These are phyloP conservation scores for Saturnispora sanitii DNA, from an alignment of 805 yeast genomes.

Conservation along the genomic window DNA sequence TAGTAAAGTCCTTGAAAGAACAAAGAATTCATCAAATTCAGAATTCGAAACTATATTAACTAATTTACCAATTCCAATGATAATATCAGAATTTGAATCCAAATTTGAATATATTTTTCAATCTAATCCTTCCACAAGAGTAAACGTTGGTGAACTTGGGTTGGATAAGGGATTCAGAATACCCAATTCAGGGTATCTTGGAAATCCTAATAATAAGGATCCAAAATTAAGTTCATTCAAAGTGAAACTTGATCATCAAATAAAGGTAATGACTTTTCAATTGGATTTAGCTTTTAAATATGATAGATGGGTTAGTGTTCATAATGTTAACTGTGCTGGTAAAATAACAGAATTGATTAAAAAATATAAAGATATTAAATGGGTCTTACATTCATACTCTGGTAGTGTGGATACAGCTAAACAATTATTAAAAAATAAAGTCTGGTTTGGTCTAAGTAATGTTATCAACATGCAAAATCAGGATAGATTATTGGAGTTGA, in stretches of 20 bases:
- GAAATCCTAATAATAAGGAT: conserved; percentile 15
- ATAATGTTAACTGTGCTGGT: conserved; percentile 78
- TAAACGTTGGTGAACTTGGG: conserved; percentile 81
- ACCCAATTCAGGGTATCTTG: conserved; percentile 50
- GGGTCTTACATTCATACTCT: conserved; percentile 76
- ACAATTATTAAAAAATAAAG: conserved; percentile 36
- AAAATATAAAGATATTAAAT: conserved; percentile 23
- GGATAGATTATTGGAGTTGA: conserved; percentile 9
- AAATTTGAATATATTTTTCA: conserved; percentile 26
- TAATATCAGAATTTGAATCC: conserved; percentile 28
- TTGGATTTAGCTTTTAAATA: conserved; percentile 40
- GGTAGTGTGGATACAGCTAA: conserved; percentile 68
- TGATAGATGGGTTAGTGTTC: conserved; percentile 37
- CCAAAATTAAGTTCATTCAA: conserved; percentile 26
- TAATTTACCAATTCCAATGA: conserved; percentile 53
- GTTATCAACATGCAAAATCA: conserved; percentile 18
- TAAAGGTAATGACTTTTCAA: conserved; percentile 38
- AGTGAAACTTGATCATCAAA: conserved; percentile 62
- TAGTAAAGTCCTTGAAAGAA: conserved; percentile 34
- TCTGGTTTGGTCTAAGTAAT: conserved; percentile 25
- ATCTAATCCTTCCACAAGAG: conserved; percentile 5
- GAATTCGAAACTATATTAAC: conserved; percentile 22
- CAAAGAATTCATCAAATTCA: conserved; percentile 23
- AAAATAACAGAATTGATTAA: conserved; percentile 34
- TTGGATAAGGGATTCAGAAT: conserved; percentile 67